Evolutionary conservation across 257 asterid species (phyloP), one percentile per base, ranked within the genome.

Genomic region (Petrea volubilis): DNA sequence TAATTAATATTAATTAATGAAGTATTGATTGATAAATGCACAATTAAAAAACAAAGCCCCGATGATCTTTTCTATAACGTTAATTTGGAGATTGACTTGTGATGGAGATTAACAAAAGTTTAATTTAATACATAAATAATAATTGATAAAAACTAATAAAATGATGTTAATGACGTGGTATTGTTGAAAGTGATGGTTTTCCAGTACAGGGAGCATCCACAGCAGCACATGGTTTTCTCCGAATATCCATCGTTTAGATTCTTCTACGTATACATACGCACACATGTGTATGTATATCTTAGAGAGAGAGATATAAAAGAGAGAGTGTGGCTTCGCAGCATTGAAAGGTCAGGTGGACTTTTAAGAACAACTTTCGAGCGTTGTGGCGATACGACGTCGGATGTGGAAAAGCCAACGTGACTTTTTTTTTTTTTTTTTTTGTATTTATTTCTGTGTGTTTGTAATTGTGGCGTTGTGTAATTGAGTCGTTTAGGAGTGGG

Each of bases 321-420:
- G n/a, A n/a, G n/a, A n/a, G n/a, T n/a, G n/a, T 64, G 9, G 63
- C 18, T 64, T 77, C 18, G 18, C 36, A 55, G 9, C 10, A 53
- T 56, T 64, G 79, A 78, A 78, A 64, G 79, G 83, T 28, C 79
- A 41, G 12, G 59, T 38, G 8, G 64, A 58, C 52, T 67, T 36
- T 20, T 13, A 44, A 66, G 21, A 60, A 18, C 61, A 34, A 59
- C 63, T 67, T 59, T 15, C 2, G 63, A 49, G 12, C 7, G 57
- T 0, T 69, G 82, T 18, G 83, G 77, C 79, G 71, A 43, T 21
- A 38, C 74, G 77, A 68, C 77, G 67, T 69, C 21, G 73, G 73
- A 28, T 60, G 10, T 8, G 24, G 44, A 64, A 68, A 66, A 27
- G 52, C 62, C 78, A 71, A 60, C 34, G 63, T 27, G 55, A 67